These are phyloP conservation scores for Fusarium sp. DNA, from an alignment of 2,329 filamentous ascomycete species.

Conservation along the genomic window DNA sequence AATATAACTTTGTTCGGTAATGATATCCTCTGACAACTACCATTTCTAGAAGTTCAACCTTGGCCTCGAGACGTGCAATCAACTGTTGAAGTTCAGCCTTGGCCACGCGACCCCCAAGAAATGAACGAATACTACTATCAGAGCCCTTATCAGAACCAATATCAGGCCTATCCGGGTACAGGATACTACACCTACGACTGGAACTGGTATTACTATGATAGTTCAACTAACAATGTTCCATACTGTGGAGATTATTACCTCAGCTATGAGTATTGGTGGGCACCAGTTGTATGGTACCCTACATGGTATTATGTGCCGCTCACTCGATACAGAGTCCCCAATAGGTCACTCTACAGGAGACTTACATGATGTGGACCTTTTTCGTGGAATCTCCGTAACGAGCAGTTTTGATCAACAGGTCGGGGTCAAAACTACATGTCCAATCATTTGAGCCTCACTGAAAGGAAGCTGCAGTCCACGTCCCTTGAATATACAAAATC, in stretches of 20 bases:
- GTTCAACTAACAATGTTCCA: neutral
- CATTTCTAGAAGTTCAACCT: neutral
- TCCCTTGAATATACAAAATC: accelerated
- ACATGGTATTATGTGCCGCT: neutral
- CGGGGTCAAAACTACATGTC: accelerated
- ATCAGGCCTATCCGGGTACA: neutral
- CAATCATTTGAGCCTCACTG: no score
- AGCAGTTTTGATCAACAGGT: accelerated
- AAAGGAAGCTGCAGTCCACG: neutral
- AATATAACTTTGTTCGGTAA: accelerated
- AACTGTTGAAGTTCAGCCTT: no score
- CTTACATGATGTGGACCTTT: neutral
- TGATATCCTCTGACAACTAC: neutral
- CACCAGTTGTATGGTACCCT: neutral
- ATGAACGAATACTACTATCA: neutral
- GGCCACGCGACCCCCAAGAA: neutral
- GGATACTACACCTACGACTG: neutral
- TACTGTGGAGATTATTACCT: neutral
- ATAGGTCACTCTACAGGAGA: neutral
- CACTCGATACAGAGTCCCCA: neutral
- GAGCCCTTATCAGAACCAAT: neutral
- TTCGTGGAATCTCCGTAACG: accelerated
- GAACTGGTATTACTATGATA: neutral
- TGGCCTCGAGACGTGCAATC: neutral
- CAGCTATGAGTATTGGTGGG: neutral